These are phyloP conservation scores for Phanerodontia chrysosporium DNA, from an alignment of 768 basidiomycete genomes.

Conservation along the genomic window DNA sequence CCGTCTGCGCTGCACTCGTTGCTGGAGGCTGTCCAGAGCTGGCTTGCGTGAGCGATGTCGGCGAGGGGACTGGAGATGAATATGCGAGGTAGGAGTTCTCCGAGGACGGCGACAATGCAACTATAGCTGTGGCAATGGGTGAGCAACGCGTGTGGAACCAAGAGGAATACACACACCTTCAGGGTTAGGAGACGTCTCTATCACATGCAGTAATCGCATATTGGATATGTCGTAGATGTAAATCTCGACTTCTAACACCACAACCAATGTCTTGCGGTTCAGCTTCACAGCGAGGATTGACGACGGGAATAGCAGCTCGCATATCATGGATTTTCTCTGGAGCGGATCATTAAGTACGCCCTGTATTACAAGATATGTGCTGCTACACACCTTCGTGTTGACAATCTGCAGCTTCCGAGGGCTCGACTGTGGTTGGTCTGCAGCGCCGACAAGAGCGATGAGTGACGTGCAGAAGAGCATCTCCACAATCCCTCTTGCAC, in stretches of 20 bases:
- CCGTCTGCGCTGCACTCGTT: slow-evolving; percentile 39
- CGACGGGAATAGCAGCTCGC: slow-evolving; percentile 95
- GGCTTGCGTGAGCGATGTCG: slow-evolving; percentile 50
- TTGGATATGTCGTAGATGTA: slow-evolving; percentile 99
- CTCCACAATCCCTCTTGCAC: slow-evolving; percentile 93
- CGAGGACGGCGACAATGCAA: slow-evolving; percentile 89
- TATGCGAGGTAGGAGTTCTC: slow-evolving; percentile 95
- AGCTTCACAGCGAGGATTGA: slow-evolving; percentile 97
- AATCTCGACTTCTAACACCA: slow-evolving; percentile 95
- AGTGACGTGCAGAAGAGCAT: slow-evolving; percentile 99
- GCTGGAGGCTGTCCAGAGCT: slow-evolving; percentile 33
- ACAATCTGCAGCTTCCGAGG: slow-evolving; percentile 96
- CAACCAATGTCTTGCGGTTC: slow-evolving; percentile 93
- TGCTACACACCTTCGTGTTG: slow-evolving; percentile 82
- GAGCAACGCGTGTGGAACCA: background rate
- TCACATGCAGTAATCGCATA: slow-evolving; percentile 95
- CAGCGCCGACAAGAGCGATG: slow-evolving; percentile 93
- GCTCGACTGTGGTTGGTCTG: slow-evolving; percentile 86
- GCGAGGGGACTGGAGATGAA: slow-evolving; percentile 89
- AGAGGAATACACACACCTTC: slow-evolving; percentile 54
- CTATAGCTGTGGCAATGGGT: slow-evolving; percentile 62
- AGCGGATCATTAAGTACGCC: background rate
- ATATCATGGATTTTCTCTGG: slow-evolving; percentile 96
- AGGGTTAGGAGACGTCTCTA: slow-evolving; percentile 94
- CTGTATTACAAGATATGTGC: no score